Percentiles rank a stretch among this genome's conserved stretches.
phyloP scores from a whole-genome alignment of 2,329 filamentous ascomycete species.

The Akanthomyces muscarius region DNA sequence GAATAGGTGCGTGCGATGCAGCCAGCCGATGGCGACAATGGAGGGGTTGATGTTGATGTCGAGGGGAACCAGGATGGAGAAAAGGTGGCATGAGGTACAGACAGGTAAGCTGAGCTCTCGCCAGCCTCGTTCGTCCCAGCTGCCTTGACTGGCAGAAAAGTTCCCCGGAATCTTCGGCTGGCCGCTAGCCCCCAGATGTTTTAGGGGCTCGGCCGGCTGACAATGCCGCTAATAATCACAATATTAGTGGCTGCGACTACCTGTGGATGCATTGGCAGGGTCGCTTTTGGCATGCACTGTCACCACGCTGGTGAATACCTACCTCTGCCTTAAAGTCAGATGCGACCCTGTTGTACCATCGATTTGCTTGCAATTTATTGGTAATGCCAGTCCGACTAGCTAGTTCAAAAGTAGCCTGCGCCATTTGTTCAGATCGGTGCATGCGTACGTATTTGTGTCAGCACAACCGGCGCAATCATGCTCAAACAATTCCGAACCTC shows the following conservation, averaged over 20 bases:
- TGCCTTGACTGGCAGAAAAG: background rate
- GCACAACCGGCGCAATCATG: background rate
- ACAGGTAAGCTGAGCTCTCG: background rate
- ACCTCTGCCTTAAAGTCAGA: no score
- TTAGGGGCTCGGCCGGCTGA: background rate
- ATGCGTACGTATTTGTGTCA: no score
- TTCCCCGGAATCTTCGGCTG: background rate
- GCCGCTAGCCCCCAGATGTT: background rate
- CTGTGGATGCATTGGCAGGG: no score
- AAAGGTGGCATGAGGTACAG: background rate
- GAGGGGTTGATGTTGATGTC: background rate
- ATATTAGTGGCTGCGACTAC: slow-evolving; percentile 9
- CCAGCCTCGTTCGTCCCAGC: background rate
- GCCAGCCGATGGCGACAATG: background rate
- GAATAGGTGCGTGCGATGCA: background rate
- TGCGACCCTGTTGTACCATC: no score
- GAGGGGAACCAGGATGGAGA: background rate
- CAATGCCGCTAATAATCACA: background rate
- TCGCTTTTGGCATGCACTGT: no score
- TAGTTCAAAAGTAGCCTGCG: no score
- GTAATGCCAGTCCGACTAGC: no score
- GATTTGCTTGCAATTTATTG: no score
- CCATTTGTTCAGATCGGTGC: no score
- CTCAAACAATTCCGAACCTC: background rate
- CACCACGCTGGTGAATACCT: no score